phyloP scores from a whole-genome alignment of 2,329 filamentous ascomycete genomes.

The Gaeumannomyces sp. region DNA sequence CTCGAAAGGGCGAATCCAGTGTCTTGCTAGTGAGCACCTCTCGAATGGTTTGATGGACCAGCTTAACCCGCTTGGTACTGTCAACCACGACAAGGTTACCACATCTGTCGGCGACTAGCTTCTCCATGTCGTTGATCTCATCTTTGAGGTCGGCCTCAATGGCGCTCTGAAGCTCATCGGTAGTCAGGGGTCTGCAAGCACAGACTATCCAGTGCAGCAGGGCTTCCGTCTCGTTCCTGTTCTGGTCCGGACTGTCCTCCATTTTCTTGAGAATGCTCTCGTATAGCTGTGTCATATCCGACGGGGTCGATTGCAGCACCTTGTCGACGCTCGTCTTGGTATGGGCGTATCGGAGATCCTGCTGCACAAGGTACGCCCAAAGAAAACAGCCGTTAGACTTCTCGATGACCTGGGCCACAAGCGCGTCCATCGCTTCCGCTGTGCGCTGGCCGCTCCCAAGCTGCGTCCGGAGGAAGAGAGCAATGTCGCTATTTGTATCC shows the following conservation, averaged over 20 bases:
- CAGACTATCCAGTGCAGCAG: conserved; percentile 23
- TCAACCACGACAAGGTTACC: too few species aligned
- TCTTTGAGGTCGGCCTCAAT: conserved; percentile 21
- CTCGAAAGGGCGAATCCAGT: too few species aligned
- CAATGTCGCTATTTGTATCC: conserved; percentile 20
- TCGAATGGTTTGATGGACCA: too few species aligned
- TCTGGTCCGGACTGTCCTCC: conserved; percentile 15
- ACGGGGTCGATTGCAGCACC: conserved; percentile 21
- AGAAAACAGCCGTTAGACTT: conserved; percentile 25
- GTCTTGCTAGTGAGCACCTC: too few species aligned
- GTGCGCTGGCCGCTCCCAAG: conserved; percentile 13
- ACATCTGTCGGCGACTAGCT: too few species aligned
- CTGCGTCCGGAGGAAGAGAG: conserved; percentile 16
- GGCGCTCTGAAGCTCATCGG: conserved; percentile 19
- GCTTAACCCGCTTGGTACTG: too few species aligned
- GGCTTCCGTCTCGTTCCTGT: conserved; percentile 20
- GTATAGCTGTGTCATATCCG: conserved; percentile 25
- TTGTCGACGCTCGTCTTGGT: conserved; percentile 19
- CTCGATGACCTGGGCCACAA: conserved; percentile 17
- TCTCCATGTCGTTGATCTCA: too few species aligned
- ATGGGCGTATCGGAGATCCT: conserved; percentile 21
- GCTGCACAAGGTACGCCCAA: conserved; percentile 23
- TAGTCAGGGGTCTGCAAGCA: conserved; percentile 20
- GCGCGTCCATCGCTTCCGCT: conserved; percentile 11
- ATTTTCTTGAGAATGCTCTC: conserved; percentile 21